Base-by-base conservation (phyloP, 192 early-diverging fungal species). In the Rhizophlyctis rosea region DNA sequence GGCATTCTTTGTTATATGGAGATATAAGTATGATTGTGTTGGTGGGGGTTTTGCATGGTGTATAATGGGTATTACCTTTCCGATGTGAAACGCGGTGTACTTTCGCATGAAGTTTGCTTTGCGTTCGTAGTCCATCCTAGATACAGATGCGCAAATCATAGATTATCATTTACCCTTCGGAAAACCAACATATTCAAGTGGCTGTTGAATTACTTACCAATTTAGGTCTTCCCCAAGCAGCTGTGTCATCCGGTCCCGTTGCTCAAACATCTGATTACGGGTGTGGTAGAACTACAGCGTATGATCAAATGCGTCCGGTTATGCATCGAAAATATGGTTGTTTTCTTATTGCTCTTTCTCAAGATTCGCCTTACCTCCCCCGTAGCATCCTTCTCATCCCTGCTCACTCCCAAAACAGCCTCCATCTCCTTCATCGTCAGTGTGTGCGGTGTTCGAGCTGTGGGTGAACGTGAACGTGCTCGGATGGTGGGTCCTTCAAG, bases 191-290 rank as follows among this genome's bases (percentile, higher is more conserved):
- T 16, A 54, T n/a, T 18, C 21, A 75, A 18, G 24, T 47, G 33
- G 25, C 27, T n/a, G 31, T 21, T n/a, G 1, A 72, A 29, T 13
- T 4, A 21, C 35, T 24, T 50, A 74, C 71, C 78, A 11, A 48
- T 71, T 63, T 23, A 81, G 64, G 24, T 81, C 80, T 34, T 81
- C 80, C 32, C 47, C 28, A 3, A 81, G 64, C 21, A 76, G 28
- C 39, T 81, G 76, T 9, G 64, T 75, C 44, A 79, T 44, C 31
- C 77, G 58, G 23, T 59, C 48, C 36, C 68, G 52, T 56, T 79
- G 73, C 39, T 81, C 76, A 55, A 76, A 81, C 56, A 78, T 79
- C 27, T 76, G 63, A 28, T 81, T 68, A 24, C 80, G 64, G 4
- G 71, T 72, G 1, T 52, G 50, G 61, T 80, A 79, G 64, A 76